Conservation (phyloP, 1,284 basidiomycete species). For the Mycena sp. region DNA sequence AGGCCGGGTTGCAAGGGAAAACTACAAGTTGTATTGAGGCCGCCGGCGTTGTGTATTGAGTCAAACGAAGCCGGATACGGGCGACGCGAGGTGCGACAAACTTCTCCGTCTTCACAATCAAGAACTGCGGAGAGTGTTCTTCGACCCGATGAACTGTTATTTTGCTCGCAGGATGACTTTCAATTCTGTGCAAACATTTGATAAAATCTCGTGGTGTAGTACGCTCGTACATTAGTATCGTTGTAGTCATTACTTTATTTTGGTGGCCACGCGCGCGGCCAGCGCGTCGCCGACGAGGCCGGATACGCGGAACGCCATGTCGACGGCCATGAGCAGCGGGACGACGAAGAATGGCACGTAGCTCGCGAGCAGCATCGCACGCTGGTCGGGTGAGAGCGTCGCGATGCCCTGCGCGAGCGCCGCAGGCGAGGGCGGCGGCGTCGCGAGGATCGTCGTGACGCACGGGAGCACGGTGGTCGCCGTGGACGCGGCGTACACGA, state of each 20-base stretch:
- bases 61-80: too few relatives aligned
- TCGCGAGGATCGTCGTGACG: slow-evolving; percentile 63
- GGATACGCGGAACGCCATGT: slow-evolving; percentile 66
- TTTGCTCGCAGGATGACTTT: too few relatives aligned
- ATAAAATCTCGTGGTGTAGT: too few relatives aligned
- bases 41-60: too few relatives aligned
- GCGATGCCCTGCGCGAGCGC: slow-evolving; percentile 36
- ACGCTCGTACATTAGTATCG: too few relatives aligned
- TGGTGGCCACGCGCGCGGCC: slow-evolving; percentile 2
- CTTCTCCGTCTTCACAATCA: too few relatives aligned
- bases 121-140: too few relatives aligned
- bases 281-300: slow-evolving; percentile 17
- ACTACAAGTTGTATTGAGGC: too few relatives aligned
- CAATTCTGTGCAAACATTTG: too few relatives aligned
- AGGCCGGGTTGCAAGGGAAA: too few relatives aligned
- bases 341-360: slow-evolving; percentile 83
- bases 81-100: too few relatives aligned
- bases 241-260: slow-evolving; percentile 14
- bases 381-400: slow-evolving; percentile 55
- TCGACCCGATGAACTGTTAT: too few relatives aligned
- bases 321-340: slow-evolving; percentile 75
- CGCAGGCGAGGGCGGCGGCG: slow-evolving; percentile 44
- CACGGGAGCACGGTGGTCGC: slow-evolving; percentile 82
- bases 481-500: slow-evolving; percentile 82
- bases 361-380: slow-evolving; percentile 66